phyloP scores from a whole-genome alignment of 345 rosid genomes.

The Murraya paniculata region DNA sequence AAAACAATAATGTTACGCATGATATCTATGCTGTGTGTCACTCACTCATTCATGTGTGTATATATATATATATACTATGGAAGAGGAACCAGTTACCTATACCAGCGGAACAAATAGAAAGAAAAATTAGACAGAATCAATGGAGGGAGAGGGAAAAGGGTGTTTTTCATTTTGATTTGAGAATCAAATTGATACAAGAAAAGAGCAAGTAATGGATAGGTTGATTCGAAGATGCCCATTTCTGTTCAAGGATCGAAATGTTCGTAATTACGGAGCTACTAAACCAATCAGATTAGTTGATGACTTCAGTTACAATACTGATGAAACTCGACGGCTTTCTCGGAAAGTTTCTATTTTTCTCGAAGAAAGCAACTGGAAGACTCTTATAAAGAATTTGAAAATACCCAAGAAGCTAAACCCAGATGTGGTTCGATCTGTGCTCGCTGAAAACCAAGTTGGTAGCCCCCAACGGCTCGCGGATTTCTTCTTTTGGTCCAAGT shows the following conservation, averaged over 20 bases:
- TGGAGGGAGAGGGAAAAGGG: neutral
- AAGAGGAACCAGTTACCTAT: no score
- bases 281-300: neutral
- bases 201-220: neutral
- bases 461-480: conserved; percentile 23
- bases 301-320: neutral
- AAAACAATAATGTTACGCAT: no score
- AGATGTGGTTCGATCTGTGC: conserved; percentile 28
- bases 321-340: neutral
- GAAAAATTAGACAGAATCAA: neutral
- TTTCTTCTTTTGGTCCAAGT: conserved; percentile 33
- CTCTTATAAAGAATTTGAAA: conserved; percentile 16
- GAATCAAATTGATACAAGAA: neutral
- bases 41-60: no score
- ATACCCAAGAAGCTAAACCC: conserved; percentile 23
- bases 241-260: neutral
- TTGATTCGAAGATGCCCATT: conserved; percentile 1
- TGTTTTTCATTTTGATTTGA: neutral
- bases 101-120: no score
- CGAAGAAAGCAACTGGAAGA: conserved; percentile 22
- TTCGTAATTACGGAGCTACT: neutral
- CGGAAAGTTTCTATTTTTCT: conserved; percentile 23
- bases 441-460: conserved; percentile 19
- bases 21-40: no score
- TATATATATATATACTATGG: no score